These are phyloP conservation scores for Fusarium compactum DNA, from an alignment of 2,329 filamentous ascomycete genomes.

Conservation along the genomic window DNA sequence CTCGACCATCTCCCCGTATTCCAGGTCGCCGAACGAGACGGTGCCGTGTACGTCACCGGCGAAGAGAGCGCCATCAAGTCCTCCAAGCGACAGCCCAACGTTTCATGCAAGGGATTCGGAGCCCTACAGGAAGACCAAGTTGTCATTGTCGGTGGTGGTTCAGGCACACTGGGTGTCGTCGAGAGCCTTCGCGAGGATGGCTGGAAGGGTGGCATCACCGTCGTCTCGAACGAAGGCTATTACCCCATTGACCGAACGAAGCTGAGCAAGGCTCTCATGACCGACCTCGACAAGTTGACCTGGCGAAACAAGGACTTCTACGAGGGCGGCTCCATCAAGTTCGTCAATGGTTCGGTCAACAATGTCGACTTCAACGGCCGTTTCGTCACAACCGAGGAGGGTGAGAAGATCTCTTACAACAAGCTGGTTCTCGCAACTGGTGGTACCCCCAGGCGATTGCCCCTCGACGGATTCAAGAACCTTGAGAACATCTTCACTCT, in stretches of 20 bases:
- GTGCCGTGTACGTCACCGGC: conserved; percentile 84
- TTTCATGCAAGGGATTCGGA: conserved; percentile 72
- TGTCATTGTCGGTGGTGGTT: conserved; percentile 89
- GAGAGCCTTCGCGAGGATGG: conserved; percentile 86
- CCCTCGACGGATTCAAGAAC: conserved; percentile 86
- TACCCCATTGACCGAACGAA: conserved; percentile 94
- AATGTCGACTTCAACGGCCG: conserved; percentile 81
- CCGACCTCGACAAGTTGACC: conserved; percentile 82
- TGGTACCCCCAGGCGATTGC: conserved; percentile 79
- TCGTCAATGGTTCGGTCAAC: conserved; percentile 74
- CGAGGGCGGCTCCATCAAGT: conserved; percentile 68
- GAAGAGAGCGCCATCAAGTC: conserved; percentile 83
- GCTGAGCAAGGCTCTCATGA: conserved; percentile 91
- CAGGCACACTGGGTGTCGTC: conserved; percentile 82
- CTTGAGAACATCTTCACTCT: conserved; percentile 89
- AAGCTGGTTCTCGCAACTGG: conserved; percentile 94
- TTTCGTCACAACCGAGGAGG: conserved; percentile 79
- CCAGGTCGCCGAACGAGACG: conserved; percentile 82
- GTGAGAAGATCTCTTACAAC: conserved; percentile 79
- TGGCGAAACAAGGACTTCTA: conserved; percentile 85
- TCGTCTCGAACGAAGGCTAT: conserved; percentile 87
- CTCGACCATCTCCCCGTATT: conserved; percentile 88
- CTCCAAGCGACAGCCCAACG: conserved; percentile 77
- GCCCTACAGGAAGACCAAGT: conserved; percentile 71
- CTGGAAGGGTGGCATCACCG: conserved; percentile 81